Conservation (phyloP, 768 basidiomycete genomes). For the Naganishia vishniacii region DNA sequence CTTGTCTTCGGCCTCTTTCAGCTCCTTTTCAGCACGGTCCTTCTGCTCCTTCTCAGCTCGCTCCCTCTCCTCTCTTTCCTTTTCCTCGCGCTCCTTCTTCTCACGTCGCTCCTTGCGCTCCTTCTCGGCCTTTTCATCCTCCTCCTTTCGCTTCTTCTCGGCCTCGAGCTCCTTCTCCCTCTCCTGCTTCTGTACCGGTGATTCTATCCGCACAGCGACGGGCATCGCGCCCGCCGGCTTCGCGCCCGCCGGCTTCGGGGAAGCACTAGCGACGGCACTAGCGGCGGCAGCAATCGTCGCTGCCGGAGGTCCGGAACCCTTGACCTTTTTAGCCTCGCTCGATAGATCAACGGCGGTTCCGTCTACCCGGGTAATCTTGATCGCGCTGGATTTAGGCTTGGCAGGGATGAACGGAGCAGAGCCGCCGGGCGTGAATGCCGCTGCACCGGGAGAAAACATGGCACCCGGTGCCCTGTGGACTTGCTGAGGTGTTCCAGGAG, state of each 20-base stretch:
- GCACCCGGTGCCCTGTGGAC: not conserved
- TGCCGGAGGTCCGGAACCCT: constrained; percentile 43
- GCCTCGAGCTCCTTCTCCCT: constrained; percentile 37
- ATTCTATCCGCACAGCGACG: constrained; percentile 42
- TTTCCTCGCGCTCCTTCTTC: constrained; percentile 37
- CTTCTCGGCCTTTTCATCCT: constrained; percentile 43
- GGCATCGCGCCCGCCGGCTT: constrained; percentile 35
- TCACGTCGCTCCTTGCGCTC: constrained; percentile 44
- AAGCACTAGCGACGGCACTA: constrained; percentile 49
- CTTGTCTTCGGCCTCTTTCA: constrained; percentile 46
- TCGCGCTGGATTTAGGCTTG: constrained; percentile 49
- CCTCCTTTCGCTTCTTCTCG: constrained; percentile 35
- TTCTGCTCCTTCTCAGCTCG: constrained; percentile 25
- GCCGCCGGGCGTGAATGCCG: constrained; percentile 26
- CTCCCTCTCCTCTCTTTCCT: constrained; percentile 34
- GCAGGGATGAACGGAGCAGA: constrained; percentile 23
- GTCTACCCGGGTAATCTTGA: constrained; percentile 50
- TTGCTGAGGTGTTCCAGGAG: constrained; percentile 12
- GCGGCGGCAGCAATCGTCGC: constrained; percentile 42
- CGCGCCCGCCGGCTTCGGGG: constrained; percentile 30
- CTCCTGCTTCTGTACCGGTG: constrained; percentile 41
- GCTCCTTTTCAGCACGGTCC: constrained; percentile 24
- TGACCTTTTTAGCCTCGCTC: constrained; percentile 50
- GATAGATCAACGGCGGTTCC: constrained; percentile 54
- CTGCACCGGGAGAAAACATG: constrained; percentile 15